A percentile compares a stretch with the other conserved stretches of the same genome.
Evolutionary conservation across 192 early-diverging fungal species (phyloP).

Genomic region (Gaertneriomyces sp.): DNA sequence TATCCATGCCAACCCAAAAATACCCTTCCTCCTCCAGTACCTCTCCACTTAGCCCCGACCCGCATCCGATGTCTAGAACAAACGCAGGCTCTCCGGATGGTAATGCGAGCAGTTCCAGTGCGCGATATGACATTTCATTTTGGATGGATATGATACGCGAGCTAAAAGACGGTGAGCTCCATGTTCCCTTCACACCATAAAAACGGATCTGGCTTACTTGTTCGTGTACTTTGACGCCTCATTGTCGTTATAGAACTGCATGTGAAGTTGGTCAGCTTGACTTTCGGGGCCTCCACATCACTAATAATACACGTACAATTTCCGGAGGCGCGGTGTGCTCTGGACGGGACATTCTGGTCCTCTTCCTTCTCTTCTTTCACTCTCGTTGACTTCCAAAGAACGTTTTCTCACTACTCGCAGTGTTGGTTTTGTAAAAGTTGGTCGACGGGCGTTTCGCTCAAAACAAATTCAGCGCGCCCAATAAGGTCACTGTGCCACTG

Average conservation of each 20-base stretch:
- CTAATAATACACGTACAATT: constrained; percentile 59
- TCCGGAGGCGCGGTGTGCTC: constrained; percentile 97
- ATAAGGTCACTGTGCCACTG: too few relatives aligned
- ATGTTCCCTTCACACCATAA: background rate
- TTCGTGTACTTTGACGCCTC: constrained; percentile 93
- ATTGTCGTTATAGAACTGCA: constrained; percentile 85
- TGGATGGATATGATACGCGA: constrained; percentile 94
- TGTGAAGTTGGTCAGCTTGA: background rate
- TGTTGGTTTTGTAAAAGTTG: too few relatives aligned
- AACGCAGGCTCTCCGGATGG: constrained; percentile 67
- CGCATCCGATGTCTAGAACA: constrained; percentile 95
- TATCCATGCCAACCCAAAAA: constrained; percentile 95
- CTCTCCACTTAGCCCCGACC: constrained; percentile 93
- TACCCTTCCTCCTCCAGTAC: constrained; percentile 94
- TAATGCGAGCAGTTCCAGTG: constrained; percentile 85
- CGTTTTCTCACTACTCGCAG: too few relatives aligned
- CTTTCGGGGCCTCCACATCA: background rate
- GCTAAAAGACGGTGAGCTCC: constrained; percentile 39
- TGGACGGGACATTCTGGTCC: constrained; percentile 75
- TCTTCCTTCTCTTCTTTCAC: background rate
- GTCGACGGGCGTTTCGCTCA: too few relatives aligned
- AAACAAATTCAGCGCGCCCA: too few relatives aligned
- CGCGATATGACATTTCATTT: constrained; percentile 87
- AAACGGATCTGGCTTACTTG: constrained; percentile 54
- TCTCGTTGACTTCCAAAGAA: too few relatives aligned